Percentiles rank a stretch among this genome's conserved stretches.
phyloP scores from a whole-genome alignment of 805 yeast genomes.

The Starmera caribaea region DNA sequence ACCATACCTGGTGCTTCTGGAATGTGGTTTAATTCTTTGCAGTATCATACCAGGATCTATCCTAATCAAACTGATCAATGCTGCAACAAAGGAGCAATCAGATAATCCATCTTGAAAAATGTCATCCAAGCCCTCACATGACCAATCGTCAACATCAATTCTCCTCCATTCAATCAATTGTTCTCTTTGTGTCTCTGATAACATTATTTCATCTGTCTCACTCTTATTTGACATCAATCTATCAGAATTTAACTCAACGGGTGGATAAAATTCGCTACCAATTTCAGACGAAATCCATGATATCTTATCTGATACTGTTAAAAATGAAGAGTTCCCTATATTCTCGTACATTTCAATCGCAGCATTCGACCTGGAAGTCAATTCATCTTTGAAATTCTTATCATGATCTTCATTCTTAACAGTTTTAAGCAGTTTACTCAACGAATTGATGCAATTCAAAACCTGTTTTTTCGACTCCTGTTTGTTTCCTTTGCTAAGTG shows the following conservation, averaged over 20 bases:
- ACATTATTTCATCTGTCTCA: slow-evolving; percentile 1
- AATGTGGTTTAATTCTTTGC: slow-evolving; percentile 8
- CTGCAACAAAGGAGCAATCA: slow-evolving; percentile 71
- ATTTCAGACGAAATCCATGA: not conserved
- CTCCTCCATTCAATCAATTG: slow-evolving; percentile 5
- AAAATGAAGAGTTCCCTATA: too few relatives aligned
- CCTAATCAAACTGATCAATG: slow-evolving; percentile 42
- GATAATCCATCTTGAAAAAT: slow-evolving; percentile 42
- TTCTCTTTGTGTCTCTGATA: slow-evolving; percentile 8
- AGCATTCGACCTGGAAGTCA: too few relatives aligned
- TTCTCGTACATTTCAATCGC: too few relatives aligned
- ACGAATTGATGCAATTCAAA: too few relatives aligned
- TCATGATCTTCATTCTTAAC: too few relatives aligned
- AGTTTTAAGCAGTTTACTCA: too few relatives aligned
- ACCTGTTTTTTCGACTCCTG: too few relatives aligned
- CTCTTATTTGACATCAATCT: not conserved
- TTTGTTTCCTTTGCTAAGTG: too few relatives aligned
- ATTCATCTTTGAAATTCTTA: too few relatives aligned
- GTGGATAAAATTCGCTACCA: not conserved
- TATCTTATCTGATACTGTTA: not conserved
- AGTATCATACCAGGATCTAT: slow-evolving; percentile 7
- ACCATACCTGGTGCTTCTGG: slow-evolving; percentile 22
- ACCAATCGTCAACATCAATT: slow-evolving; percentile 9
- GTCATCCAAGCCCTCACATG: slow-evolving; percentile 13
- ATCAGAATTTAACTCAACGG: not conserved